Evolutionary conservation across 306 rosid species (phyloP).

Genomic region (Geum urbanum): DNA sequence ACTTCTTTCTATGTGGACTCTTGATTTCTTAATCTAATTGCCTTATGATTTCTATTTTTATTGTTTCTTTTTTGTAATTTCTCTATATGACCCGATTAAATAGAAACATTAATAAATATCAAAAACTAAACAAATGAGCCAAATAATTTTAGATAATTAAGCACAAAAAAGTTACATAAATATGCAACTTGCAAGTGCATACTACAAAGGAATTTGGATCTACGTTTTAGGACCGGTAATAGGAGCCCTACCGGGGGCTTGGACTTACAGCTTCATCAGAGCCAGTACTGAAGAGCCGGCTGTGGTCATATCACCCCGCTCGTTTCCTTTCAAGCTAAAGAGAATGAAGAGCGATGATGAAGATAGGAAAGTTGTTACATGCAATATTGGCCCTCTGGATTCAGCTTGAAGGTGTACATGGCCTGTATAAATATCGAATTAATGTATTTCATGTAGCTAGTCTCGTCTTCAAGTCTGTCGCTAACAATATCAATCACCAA

Average conservation of each 20-base stretch:
- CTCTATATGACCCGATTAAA: too few relatives aligned
- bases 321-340: slow-evolving; percentile 33
- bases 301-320: slow-evolving; percentile 15
- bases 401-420: slow-evolving; percentile 16
- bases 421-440: not conserved
- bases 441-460: not conserved
- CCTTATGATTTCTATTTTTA: too few relatives aligned
- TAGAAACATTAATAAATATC: too few relatives aligned
- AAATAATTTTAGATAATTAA: too few relatives aligned
- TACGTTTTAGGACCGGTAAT: slow-evolving; percentile 58
- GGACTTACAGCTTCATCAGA: slow-evolving; percentile 51
- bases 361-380: not conserved
- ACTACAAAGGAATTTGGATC: slow-evolving; percentile 64
- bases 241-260: slow-evolving; percentile 68
- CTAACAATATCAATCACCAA: too few relatives aligned
- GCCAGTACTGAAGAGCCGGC: slow-evolving; percentile 28
- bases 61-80: too few relatives aligned
- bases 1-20: too few relatives aligned
- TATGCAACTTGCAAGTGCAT: slow-evolving; percentile 50
- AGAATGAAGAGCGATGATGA: slow-evolving; percentile 28
- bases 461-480: too few relatives aligned
- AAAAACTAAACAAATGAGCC: too few relatives aligned
- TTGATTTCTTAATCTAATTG: too few relatives aligned
- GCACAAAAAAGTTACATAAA: too few relatives aligned
- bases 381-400: slow-evolving; percentile 3